Evolutionary conservation across 2,329 filamentous ascomycete species (phyloP).

Genomic region (Hypomyces rosellus): DNA sequence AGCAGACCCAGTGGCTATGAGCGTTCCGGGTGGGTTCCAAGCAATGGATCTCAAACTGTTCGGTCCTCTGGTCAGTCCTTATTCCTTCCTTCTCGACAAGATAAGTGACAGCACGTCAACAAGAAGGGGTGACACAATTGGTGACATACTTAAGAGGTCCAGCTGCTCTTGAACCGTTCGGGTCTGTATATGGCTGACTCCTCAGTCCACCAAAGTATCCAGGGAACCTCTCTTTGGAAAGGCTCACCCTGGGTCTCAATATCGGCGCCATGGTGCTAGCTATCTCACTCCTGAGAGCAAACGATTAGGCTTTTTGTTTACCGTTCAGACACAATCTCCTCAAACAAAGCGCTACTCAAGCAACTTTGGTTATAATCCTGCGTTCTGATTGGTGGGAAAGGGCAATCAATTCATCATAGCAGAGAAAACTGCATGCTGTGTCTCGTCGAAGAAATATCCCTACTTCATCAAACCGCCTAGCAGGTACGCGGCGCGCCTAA

Average conservation of each 20-base stretch:
- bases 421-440: too few relatives aligned
- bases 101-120: neutral
- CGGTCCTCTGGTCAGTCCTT: conserved; percentile 11
- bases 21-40: conserved; percentile 80
- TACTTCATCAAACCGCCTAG: too few relatives aligned
- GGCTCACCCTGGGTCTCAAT: conserved; percentile 42
- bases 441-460: too few relatives aligned
- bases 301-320: neutral
- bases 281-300: neutral
- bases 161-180: conserved; percentile 45
- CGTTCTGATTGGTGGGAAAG: too few relatives aligned
- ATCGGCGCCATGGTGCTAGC: conserved; percentile 33
- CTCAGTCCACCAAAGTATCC: conserved; percentile 60
- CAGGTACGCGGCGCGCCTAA: too few relatives aligned
- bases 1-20: conserved; percentile 74
- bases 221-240: conserved; percentile 66
- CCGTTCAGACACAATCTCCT: too few relatives aligned
- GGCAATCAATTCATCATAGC: too few relatives aligned
- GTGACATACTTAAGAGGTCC: conserved; percentile 50
- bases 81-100: neutral
- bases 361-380: too few relatives aligned
- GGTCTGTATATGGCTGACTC: conserved; percentile 65
- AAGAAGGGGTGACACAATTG: neutral
- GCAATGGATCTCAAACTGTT: conserved; percentile 68
- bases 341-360: too few relatives aligned